Base-by-base conservation (phyloP, 148 eudicot genomes). In the Polygonum aviculare region DNA sequence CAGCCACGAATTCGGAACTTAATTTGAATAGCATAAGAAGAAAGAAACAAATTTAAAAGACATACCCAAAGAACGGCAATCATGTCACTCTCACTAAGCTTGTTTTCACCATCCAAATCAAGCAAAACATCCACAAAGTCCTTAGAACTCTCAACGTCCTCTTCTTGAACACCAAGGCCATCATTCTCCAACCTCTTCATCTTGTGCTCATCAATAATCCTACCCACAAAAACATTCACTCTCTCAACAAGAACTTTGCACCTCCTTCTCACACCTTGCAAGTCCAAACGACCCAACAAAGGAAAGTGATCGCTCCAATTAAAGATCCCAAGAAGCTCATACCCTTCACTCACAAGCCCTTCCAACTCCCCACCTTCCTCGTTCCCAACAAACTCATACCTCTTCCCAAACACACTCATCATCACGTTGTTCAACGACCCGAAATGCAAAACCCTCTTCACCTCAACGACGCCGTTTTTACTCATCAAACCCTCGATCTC, bases 241-340 rank as follows among this genome's bases (percentile, higher is more conserved):
- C 69, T 88, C 0, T 33, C 74, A 49, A 88, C 96, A 39, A 95
- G 54, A 0, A 40, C 75, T 72, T 74, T 88, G 31, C 97, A 88
- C 81, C 98, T 86, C 74, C 52, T 90, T 22, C 91, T 88, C 40
- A 95, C 97, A 0, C 96, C 90, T 73, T 95, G 97, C 38, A 92
- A 77, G 81, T 95, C 98, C 55, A 95, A 48, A 88, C 90, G 85
- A 0, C 91, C 88, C 50, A 95, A 22, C 22, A 88, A 70, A 8
- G 91, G 90, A 76, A 95, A 95, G 77, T 95, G 98, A 74, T 92
- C 98, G 35, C 87, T 87, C 97, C 97, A 95, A 59, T 95, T 95
- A 19, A 95, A 92, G 0, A 86, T 72, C 33, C 97, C 96, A 7
- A 95, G 84, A 31, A 95, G 26, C 48, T 88, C 93, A 74, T 95